Evolutionary conservation across 345 rosid species (phyloP).

Genomic region (Eutrema yunnanense): DNA sequence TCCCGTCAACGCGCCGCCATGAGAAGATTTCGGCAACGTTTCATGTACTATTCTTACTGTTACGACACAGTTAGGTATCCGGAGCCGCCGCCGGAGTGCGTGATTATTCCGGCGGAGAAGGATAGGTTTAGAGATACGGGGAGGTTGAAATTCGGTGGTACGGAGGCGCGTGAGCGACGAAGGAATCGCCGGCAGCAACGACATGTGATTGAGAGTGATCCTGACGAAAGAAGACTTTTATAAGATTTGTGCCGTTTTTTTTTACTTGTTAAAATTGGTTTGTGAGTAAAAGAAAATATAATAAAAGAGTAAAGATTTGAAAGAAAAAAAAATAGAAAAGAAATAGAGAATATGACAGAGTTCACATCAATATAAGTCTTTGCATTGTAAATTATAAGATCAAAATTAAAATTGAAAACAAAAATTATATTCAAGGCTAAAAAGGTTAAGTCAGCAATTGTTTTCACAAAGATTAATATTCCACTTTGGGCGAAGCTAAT

Average conservation of each 20-base stretch:
- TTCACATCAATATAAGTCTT: no score
- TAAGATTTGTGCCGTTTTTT: not conserved
- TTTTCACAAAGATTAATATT: no score
- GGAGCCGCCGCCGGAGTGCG: constrained; percentile 55
- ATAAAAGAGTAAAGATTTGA: not conserved
- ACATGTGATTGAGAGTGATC: constrained; percentile 26
- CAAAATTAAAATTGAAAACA: no score
- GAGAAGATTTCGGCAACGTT: constrained; percentile 64
- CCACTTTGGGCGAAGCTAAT: no score
- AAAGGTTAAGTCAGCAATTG: no score
- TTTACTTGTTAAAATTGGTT: not conserved
- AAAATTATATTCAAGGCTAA: no score
- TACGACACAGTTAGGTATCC: constrained; percentile 63
- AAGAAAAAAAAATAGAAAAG: not conserved
- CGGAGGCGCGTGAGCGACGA: constrained; percentile 26
- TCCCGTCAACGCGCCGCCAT: constrained; percentile 40
- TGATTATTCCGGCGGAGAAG: constrained; percentile 43
- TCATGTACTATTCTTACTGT: constrained; percentile 89
- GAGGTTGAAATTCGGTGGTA: constrained; percentile 68
- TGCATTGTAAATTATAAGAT: no score
- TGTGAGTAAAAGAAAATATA: not conserved
- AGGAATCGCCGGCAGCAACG: constrained; percentile 32
- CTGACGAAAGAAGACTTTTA: constrained; percentile 27
- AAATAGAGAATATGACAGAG: no score
- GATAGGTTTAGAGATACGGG: constrained; percentile 59